Percentiles rank a stretch among this genome's conserved stretches.
phyloP scores from a whole-genome alignment of 768 basidiomycete genomes.

The Gymnopilus dilepis region DNA sequence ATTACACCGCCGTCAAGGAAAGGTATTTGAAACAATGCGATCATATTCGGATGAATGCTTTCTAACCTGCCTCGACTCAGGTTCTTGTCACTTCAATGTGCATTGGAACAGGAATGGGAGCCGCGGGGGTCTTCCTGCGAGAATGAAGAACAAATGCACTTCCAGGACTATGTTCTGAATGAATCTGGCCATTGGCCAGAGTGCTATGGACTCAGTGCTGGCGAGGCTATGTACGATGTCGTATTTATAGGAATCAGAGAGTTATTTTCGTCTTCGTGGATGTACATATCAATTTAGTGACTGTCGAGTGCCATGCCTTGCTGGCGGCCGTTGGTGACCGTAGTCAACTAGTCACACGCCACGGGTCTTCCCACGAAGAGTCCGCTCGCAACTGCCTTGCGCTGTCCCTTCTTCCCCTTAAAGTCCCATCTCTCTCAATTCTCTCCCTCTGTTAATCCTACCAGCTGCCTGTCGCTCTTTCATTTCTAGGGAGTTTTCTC shows the following conservation, averaged over 20 bases:
- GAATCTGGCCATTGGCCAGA: background rate
- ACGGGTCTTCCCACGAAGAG: slow-evolving; percentile 17
- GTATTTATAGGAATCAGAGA: background rate
- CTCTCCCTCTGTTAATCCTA: slow-evolving; percentile 14
- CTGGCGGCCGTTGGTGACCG: slow-evolving; percentile 1
- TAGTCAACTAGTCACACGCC: slow-evolving; percentile 23
- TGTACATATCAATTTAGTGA: background rate
- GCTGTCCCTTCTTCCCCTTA: slow-evolving; percentile 13
- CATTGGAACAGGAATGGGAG: slow-evolving; percentile 92
- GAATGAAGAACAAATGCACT: slow-evolving; percentile 41
- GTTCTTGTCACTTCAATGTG: slow-evolving; percentile 91
- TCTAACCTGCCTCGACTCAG: slow-evolving; percentile 36
- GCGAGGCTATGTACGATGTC: background rate
- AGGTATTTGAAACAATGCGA: slow-evolving; percentile 47
- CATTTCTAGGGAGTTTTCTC: slow-evolving; percentile 29
- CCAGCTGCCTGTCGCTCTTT: slow-evolving; percentile 27
- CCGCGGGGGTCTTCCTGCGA: slow-evolving; percentile 73
- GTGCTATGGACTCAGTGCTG: background rate
- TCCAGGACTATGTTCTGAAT: background rate
- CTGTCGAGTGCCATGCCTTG: slow-evolving; percentile 10
- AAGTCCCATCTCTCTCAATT: slow-evolving; percentile 10
- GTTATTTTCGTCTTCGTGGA: background rate
- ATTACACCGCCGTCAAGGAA: slow-evolving; percentile 68
- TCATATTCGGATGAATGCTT: slow-evolving; percentile 8
- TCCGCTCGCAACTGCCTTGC: slow-evolving; percentile 15